Base-by-base conservation (phyloP, 202 grass and related monocot genomes). In the Sporobolus alterniflorus region DNA sequence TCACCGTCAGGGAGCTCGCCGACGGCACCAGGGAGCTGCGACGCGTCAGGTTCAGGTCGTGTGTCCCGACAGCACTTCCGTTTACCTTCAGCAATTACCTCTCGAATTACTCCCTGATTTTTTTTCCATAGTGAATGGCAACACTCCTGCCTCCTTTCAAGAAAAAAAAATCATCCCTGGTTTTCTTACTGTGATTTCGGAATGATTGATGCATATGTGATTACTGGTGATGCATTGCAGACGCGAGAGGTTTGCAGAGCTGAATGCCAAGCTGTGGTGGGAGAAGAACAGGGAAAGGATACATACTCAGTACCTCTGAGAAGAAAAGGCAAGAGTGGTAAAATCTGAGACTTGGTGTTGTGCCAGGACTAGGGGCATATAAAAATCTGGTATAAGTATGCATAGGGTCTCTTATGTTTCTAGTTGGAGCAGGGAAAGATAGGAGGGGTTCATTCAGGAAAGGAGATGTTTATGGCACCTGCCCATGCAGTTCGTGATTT, bases 251-350 rank as follows among this genome's bases (percentile, higher is more conserved):
- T 95, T 95, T 26, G 93, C 90, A 0, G 93, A 95, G 85, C 87
- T 92, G 61, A 91, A 88, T 16, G 93, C 93, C 0, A 95, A 95
- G 87, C 75, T 90, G 66, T 95, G 93, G 90, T 95, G 93, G 93
- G 90, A 95, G 85, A 82, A 92, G 87, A 95, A 95, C 87, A 95
- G 89, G 83, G 93, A 95, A 72, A 90, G 93, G 64, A 92, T 95
- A 83, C 87, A 95, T 46, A 21, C 79, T 1, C 93, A 95, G 60
- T 92, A 95, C 74, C 90, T 95, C 10, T 95, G 66, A 33, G 21
- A 51, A 79, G 10, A 29, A 11, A 21, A 12, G 4, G 36, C 36
- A 22, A 28, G 6, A 57, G 40, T 51, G 66, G 11, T 0, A 26
- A 8, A 67, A 72, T 18, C 62, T 25, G 22, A 15, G 63, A 28